phyloP scores from a whole-genome alignment of 352 stramenopile species.

The Phytophthora ramorum region DNA sequence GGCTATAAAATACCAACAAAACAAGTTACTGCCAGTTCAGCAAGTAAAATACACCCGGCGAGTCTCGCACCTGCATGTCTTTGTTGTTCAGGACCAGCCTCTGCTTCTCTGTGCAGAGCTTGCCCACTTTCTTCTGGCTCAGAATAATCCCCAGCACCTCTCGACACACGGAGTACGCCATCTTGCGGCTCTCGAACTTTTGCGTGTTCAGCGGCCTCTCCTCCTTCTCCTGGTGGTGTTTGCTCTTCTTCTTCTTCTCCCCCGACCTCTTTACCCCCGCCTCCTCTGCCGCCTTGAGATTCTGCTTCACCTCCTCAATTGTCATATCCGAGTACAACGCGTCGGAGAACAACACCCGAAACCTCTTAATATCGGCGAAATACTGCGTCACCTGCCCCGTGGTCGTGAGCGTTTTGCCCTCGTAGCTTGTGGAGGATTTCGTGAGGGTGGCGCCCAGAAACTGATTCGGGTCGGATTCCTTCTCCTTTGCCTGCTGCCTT shows the following conservation, averaged over 20 bases:
- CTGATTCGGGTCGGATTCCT: slow-evolving; percentile 45
- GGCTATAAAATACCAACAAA: slow-evolving; percentile 23
- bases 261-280: slow-evolving; percentile 25
- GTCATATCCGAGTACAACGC: slow-evolving; percentile 56
- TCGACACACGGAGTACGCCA: slow-evolving; percentile 55
- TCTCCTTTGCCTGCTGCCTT: slow-evolving; percentile 1
- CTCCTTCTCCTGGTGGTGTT: slow-evolving; percentile 22
- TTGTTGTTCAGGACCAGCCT: slow-evolving; percentile 64
- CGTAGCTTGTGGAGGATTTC: slow-evolving; percentile 59
- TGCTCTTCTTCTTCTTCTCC: slow-evolving; percentile 38
- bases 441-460: slow-evolving; percentile 46
- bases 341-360: slow-evolving; percentile 55
- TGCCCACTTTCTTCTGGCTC: slow-evolving; percentile 55
- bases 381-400: slow-evolving; percentile 58
- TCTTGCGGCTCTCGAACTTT: slow-evolving; percentile 56
- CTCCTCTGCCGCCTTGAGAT: slow-evolving; percentile 25
- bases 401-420: slow-evolving; percentile 45
- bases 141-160: slow-evolving; percentile 63
- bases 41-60: neutral
- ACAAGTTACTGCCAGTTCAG: neutral
- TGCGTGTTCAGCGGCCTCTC: slow-evolving; percentile 45
- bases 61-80: slow-evolving; percentile 50
- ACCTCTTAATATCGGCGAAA: slow-evolving; percentile 47
- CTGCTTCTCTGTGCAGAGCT: slow-evolving; percentile 62
- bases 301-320: slow-evolving; percentile 41